Evolutionary conservation across 2,329 filamentous ascomycete species (phyloP).

Genomic region (Onygenales sp.): DNA sequence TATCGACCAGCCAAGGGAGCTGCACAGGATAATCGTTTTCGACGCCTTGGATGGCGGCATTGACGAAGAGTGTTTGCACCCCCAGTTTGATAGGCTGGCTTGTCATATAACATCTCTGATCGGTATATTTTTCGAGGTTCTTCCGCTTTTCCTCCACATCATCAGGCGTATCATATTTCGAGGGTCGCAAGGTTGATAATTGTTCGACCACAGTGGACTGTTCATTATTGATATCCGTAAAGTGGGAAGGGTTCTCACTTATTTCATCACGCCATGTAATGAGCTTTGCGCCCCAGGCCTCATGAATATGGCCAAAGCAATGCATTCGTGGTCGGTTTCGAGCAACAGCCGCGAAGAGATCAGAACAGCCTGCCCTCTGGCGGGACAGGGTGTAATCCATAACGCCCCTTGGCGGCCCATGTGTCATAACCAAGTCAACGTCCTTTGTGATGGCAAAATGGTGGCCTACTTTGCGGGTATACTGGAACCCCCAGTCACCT

Average conservation of each 20-base stretch:
- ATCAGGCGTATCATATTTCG: conserved; percentile 9
- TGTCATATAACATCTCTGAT: conserved; percentile 23
- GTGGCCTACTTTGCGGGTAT: conserved; percentile 29
- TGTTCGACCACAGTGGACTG: conserved; percentile 29
- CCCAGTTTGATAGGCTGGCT: conserved; percentile 33
- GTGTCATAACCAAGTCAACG: conserved; percentile 44
- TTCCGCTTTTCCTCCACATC: conserved; percentile 6
- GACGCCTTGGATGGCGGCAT: conserved; percentile 45
- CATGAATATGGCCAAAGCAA: conserved; percentile 36
- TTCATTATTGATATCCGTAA: conserved; percentile 38
- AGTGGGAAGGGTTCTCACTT: conserved; percentile 31
- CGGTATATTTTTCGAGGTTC: conserved; percentile 15
- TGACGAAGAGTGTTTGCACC: conserved; percentile 49
- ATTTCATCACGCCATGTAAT: conserved; percentile 40
- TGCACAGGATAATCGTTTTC: conserved; percentile 37
- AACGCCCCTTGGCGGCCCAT: conserved; percentile 46
- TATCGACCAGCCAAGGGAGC: conserved; percentile 45
- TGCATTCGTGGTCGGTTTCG: conserved; percentile 25
- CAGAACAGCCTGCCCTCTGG: conserved; percentile 23
- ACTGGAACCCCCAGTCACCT: conserved; percentile 44
- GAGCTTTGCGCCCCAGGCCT: conserved; percentile 48
- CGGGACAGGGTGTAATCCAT: conserved; percentile 33
- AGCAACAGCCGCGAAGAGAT: conserved; percentile 23
- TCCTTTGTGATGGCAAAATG: conserved; percentile 21
- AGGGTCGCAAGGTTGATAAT: conserved; percentile 17